Conservation (phyloP, 2,329 filamentous ascomycete genomes). For the Sordariomycetes sp. region DNA sequence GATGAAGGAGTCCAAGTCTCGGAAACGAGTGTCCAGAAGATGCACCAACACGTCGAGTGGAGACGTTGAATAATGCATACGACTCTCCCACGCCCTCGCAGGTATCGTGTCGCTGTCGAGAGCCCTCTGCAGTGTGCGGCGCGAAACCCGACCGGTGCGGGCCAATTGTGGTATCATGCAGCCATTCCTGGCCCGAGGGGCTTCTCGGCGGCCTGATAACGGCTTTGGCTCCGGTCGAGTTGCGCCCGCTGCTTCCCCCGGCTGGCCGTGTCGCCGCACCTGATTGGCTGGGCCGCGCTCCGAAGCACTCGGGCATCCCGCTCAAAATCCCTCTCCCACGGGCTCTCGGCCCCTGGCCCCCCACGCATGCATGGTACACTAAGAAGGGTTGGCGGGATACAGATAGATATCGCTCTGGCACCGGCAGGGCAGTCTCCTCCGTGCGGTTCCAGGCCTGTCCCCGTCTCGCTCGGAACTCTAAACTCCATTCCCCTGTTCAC, state of each 20-base stretch:
- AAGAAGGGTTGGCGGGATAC: neutral
- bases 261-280: neutral
- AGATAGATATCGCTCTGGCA: neutral
- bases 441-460: neutral
- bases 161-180: neutral
- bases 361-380: neutral
- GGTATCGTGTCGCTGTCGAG: neutral
- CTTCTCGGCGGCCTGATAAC: neutral
- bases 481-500: neutral
- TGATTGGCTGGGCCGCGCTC: neutral
- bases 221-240: neutral
- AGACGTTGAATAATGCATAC: neutral
- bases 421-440: neutral
- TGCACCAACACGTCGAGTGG: neutral
- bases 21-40: neutral
- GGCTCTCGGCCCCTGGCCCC: neutral
- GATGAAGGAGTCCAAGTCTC: too few relatives aligned
- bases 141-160: neutral
- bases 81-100: neutral
- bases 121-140: neutral
- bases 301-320: neutral
- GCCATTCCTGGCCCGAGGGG: neutral
- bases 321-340: neutral
- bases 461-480: neutral
- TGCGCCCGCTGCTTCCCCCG: neutral